Evolutionary conservation across 208 protist genomes (phyloP).

Genomic region (Wallacemonas rigidus): DNA sequence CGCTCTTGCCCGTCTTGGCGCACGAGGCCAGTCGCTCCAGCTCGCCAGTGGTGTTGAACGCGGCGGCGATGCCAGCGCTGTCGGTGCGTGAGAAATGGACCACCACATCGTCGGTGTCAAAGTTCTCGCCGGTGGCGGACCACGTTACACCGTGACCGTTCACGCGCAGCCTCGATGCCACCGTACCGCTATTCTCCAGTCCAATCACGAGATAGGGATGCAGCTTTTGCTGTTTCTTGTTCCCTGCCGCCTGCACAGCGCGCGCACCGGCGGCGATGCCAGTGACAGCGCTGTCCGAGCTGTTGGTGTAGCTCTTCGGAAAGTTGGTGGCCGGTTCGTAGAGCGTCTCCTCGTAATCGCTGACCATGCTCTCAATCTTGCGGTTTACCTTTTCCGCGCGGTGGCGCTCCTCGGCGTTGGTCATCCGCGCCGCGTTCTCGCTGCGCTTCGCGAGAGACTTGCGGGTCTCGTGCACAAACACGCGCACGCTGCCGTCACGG

Average conservation of each 20-base stretch:
- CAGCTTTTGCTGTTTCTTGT: constrained; percentile 2
- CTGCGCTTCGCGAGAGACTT: constrained; percentile 25
- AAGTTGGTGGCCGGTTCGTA: constrained; percentile 22
- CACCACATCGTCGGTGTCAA: constrained; percentile 27
- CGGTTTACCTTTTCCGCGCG: constrained; percentile 8
- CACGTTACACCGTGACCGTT: constrained; percentile 20
- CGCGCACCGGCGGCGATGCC: constrained; percentile 7
- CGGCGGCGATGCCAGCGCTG: constrained; percentile 3
- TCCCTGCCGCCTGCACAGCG: not conserved
- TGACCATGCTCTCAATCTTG: constrained; percentile 27
- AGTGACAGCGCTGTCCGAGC: constrained; percentile 2
- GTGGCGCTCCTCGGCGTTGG: not conserved
- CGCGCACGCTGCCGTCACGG: constrained; percentile 29
- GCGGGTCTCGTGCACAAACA: constrained; percentile 28
- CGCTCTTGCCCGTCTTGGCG: constrained; percentile 12
- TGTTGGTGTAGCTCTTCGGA: constrained; percentile 12
- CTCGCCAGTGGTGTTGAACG: constrained; percentile 21
- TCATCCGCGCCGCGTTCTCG: not conserved
- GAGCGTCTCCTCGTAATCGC: constrained; percentile 27
- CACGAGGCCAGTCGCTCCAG: constrained; percentile 8
- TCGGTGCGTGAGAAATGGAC: not conserved
- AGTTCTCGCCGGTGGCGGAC: constrained; percentile 27
- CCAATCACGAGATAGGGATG: constrained; percentile 29
- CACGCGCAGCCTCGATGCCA: constrained; percentile 10
- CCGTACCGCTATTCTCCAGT: constrained; percentile 19